Evolutionary conservation across 140 eudicot genomes (phyloP).

Genomic region (Senecio squalidus): DNA sequence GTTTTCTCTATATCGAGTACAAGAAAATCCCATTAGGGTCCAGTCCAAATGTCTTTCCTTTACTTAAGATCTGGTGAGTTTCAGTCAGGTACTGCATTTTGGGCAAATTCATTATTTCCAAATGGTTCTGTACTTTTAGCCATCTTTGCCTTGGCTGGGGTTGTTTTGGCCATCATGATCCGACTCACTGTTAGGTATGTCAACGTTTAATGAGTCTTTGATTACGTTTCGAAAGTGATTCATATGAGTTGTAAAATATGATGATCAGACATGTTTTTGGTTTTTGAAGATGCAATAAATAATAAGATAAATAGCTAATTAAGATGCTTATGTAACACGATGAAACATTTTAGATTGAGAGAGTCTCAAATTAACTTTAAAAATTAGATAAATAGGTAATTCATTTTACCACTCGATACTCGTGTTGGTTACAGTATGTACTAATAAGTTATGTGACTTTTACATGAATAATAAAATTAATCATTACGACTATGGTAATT

Average conservation of each 20-base stretch:
- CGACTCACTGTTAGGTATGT: constrained; percentile 1
- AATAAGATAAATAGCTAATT: too few species aligned
- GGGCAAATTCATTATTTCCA: constrained; percentile 11
- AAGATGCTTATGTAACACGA: too few species aligned
- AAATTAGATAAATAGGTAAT: too few species aligned
- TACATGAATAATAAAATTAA: too few species aligned
- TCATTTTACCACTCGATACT: too few species aligned
- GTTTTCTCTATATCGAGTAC: not conserved
- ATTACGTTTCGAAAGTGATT: not conserved
- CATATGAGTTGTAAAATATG: not conserved
- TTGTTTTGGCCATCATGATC: constrained; percentile 1
- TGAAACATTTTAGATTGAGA: too few species aligned
- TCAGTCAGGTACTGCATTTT: not conserved
- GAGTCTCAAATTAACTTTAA: too few species aligned
- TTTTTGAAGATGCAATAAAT: too few species aligned
- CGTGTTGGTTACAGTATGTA: too few species aligned
- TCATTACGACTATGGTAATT: too few species aligned
- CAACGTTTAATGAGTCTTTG: not conserved
- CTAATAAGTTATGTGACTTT: too few species aligned
- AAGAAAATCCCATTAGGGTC: not conserved
- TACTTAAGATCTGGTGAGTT: not conserved
- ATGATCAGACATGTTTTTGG: not conserved
- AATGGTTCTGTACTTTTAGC: not conserved
- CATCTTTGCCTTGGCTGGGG: not conserved
- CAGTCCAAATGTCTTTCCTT: not conserved